A percentile compares a stretch with the other conserved stretches of the same genome.
phyloP scores from a whole-genome alignment of 306 rosid genomes.

The Crotalaria pallida region DNA sequence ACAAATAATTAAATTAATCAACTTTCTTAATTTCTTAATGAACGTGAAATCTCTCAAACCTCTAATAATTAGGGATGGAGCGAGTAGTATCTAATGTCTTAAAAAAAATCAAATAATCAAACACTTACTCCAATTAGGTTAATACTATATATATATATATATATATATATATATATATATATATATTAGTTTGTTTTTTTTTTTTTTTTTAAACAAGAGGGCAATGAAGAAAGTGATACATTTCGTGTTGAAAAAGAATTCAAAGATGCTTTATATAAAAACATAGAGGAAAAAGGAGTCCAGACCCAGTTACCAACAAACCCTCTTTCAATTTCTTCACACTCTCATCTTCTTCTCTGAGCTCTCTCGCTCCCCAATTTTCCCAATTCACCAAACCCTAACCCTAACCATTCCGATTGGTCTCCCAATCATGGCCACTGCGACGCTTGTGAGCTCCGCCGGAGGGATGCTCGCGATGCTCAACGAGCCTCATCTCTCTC shows the following conservation, averaged over 20 bases:
- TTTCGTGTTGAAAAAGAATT: slow-evolving; percentile 24
- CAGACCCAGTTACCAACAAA: background rate
- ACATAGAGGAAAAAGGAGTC: background rate
- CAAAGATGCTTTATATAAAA: background rate
- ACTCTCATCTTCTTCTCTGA: background rate
- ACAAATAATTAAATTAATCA: too few relatives aligned
- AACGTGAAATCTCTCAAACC: too few relatives aligned
- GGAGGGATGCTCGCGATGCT: slow-evolving; percentile 98
- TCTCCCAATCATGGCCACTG: slow-evolving; percentile 45
- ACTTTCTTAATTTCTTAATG: too few relatives aligned
- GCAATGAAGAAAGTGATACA: background rate
- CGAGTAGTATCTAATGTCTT: too few relatives aligned
- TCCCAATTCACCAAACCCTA: slow-evolving; percentile 31
- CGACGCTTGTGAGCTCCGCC: slow-evolving; percentile 81
- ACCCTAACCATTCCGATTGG: slow-evolving; percentile 20
- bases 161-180: too few relatives aligned
- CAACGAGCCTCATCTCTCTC: slow-evolving; percentile 69
- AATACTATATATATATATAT: too few relatives aligned
- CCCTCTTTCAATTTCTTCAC: background rate
- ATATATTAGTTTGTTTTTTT: too few relatives aligned
- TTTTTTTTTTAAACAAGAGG: background rate
- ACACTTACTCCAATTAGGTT: too few relatives aligned
- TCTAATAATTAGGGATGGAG: too few relatives aligned
- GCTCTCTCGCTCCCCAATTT: slow-evolving; percentile 13
- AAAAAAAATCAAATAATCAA: too few relatives aligned